These are phyloP conservation scores for Vigna mungo DNA, from an alignment of 306 rosid species.

Conservation along the genomic window DNA sequence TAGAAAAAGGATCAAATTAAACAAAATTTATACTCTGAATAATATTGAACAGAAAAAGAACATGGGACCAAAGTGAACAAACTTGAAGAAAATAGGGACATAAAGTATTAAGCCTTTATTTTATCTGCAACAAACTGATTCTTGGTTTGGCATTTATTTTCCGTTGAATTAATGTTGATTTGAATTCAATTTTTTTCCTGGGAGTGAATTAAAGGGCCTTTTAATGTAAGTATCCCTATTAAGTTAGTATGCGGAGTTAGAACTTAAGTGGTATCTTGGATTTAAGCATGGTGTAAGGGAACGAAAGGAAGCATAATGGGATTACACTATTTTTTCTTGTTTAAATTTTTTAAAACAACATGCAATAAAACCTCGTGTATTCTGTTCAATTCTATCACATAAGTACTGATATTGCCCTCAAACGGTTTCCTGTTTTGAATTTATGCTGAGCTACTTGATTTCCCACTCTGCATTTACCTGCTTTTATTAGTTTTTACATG, in stretches of 20 bases:
- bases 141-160: neutral
- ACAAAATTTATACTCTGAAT: no score
- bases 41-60: no score
- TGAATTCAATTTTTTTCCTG: neutral
- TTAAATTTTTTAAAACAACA: neutral
- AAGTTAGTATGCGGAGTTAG: neutral
- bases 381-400: conserved; percentile 10
- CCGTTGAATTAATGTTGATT: neutral
- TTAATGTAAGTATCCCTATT: no score
- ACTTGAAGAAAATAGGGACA: no score
- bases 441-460: conserved; percentile 13
- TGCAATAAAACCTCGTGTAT: neutral
- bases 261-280: neutral
- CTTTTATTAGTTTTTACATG: neutral
- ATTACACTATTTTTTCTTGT: neutral
- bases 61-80: no score
- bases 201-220: neutral
- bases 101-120: no score
- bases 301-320: neutral
- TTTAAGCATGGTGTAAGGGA: neutral
- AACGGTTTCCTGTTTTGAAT: conserved; percentile 13
- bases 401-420: neutral
- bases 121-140: conserved; percentile 1
- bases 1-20: no score
- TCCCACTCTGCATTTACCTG: neutral